Base-by-base conservation (phyloP, 495 filamentous ascomycete genomes). In the Podospora comata region DNA sequence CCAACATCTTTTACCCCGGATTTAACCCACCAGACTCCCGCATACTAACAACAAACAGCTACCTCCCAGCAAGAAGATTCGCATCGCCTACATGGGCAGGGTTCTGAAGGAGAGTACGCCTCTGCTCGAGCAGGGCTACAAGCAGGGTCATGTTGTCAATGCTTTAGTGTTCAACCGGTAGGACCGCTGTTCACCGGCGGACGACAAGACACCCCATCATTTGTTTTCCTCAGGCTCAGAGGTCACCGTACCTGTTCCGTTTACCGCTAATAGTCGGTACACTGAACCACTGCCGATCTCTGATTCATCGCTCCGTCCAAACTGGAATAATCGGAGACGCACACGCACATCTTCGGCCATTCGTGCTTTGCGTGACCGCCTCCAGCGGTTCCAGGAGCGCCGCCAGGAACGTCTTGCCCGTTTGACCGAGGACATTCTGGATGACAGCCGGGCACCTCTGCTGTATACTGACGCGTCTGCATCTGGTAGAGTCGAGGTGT, bases 71-170 rank as follows among this genome's bases (percentile, higher is more conserved):
- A 87, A 85, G 68, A 85, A 82, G 32, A 79, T 96, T 26, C 86
- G 84, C 54, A 85, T 96, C 30, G 90, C 85, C 54, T 96, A 94
- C 74, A 84, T 95, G 75, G 93, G 93, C 62, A 90, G 86, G 73
- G 85, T 94, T 53, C 83, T 97, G 18, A 86, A 89, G 66, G 92
- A 95, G 70, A 81, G 82, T 39, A 72, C 83, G 27, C 79, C 90
- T 0, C 75, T 97, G 18, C 73, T 78, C 19, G 83, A 81, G 32
- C 91, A 93, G 71, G 91, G 90, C 28, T 97, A 92, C 91, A 84
- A 87, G 71, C 82, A 85, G 65, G 91, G 88, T 23, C 84, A 94
- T 77, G 83, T 94, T 26, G 78, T 97, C 64, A 96, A 94, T 75
- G 93, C 91, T 6, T 76, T 95, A 66, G 88, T 96, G 63, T 90